Evolutionary conservation across 495 filamentous ascomycete species (phyloP).

Genomic region (Baudoinia panamericana): DNA sequence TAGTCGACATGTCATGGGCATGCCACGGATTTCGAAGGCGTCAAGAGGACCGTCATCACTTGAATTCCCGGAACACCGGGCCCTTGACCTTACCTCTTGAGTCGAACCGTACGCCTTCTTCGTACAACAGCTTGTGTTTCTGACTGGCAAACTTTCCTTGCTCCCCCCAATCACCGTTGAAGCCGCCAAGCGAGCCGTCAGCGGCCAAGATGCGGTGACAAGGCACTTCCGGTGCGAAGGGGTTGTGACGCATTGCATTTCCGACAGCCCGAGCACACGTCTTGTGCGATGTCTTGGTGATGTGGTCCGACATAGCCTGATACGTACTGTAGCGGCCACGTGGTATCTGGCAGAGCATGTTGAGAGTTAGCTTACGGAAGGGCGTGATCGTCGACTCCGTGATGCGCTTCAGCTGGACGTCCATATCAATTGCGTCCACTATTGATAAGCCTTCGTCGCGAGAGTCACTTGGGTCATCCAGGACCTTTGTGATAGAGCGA

Average conservation of each 20-base stretch:
- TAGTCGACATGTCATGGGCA: too few relatives aligned
- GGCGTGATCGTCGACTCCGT: constrained; percentile 10
- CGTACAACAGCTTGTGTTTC: constrained; percentile 35
- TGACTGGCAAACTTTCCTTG: constrained; percentile 31
- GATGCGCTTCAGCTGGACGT: constrained; percentile 6
- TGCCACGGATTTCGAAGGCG: too few relatives aligned
- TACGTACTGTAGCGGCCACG: constrained; percentile 60
- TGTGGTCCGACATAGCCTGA: constrained; percentile 49
- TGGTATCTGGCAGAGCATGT: constrained; percentile 58
- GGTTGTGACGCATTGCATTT: constrained; percentile 51
- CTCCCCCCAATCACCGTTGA: constrained; percentile 37
- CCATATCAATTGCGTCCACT: neutral
- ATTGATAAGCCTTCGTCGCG: neutral
- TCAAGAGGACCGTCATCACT: too few relatives aligned
- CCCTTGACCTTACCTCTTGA: constrained; percentile 30
- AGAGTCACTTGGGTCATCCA: neutral
- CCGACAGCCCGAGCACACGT: constrained; percentile 71
- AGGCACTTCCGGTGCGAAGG: constrained; percentile 33
- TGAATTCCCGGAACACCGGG: constrained; percentile 11
- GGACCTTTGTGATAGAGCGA: neutral
- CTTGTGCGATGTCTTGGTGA: constrained; percentile 29
- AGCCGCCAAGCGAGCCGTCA: constrained; percentile 35
- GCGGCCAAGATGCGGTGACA: constrained; percentile 32
- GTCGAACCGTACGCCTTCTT: constrained; percentile 39
- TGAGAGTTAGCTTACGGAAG: constrained; percentile 23